Percentiles rank a stretch among this genome's conserved stretches.
These are phyloP conservation scores for Colletotrichum magnum DNA, from an alignment of 2,329 filamentous ascomycete genomes.

Conservation along the genomic window DNA sequence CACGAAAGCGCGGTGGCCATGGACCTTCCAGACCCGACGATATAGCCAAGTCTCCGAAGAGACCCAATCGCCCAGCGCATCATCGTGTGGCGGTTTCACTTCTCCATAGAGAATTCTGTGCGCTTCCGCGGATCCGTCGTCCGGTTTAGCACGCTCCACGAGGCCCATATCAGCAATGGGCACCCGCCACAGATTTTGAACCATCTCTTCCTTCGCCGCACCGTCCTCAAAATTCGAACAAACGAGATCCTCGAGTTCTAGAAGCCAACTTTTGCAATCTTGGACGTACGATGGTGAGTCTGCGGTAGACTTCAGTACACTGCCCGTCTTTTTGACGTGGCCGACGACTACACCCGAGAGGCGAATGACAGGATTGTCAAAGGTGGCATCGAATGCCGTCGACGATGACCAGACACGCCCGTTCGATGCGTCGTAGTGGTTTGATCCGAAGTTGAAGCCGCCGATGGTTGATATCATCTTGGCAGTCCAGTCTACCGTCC, in stretches of 20 bases:
- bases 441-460: neutral
- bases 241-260: slow-evolving; percentile 5
- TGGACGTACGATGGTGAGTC: slow-evolving; percentile 10
- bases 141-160: slow-evolving; percentile 10
- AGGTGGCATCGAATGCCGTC: neutral
- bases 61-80: neutral
- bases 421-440: slow-evolving; percentile 11
- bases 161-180: slow-evolving; percentile 25
- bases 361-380: neutral
- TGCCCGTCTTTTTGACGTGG: neutral
- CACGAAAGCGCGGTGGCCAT: neutral
- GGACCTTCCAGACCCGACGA: slow-evolving; percentile 5
- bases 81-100: neutral
- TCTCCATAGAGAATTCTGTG: neutral
- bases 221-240: neutral
- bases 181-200: slow-evolving; percentile 7
- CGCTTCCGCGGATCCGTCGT: slow-evolving; percentile 7
- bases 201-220: neutral
- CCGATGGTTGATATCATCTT: slow-evolving; percentile 24
- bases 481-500: slow-evolving; percentile 14
- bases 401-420: slow-evolving; percentile 2
- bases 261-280: slow-evolving; percentile 1
- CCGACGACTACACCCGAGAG: neutral
- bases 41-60: slow-evolving; percentile 20
- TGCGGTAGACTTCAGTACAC: neutral